Conservation (phyloP, 495 filamentous ascomycete genomes). For the Penicillium paradoxum region DNA sequence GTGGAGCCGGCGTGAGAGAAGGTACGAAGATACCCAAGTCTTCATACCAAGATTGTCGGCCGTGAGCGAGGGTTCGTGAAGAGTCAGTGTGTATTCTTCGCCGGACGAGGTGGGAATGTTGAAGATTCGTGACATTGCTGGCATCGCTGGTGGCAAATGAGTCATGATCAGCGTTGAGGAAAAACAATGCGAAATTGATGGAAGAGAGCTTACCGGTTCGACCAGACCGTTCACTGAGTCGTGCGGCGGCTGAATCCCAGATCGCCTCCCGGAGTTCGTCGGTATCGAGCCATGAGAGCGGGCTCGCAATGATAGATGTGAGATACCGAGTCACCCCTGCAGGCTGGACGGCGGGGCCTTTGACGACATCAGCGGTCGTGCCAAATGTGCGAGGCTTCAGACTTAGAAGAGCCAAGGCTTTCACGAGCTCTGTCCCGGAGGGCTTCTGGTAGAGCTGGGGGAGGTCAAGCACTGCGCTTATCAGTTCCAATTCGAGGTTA, state of each 20-base stretch:
- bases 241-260: slow-evolving; percentile 71
- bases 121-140: slow-evolving; percentile 71
- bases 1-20: slow-evolving; percentile 72
- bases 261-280: slow-evolving; percentile 68
- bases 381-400: slow-evolving; percentile 39
- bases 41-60: slow-evolving; percentile 86
- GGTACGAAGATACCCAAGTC: slow-evolving; percentile 85
- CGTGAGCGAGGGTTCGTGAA: slow-evolving; percentile 83
- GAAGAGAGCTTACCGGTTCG: slow-evolving; percentile 44
- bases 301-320: slow-evolving; percentile 68
- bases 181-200: slow-evolving; percentile 1
- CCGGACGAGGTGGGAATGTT: slow-evolving; percentile 50
- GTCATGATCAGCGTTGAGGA: slow-evolving; percentile 14
- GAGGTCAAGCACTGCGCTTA: slow-evolving; percentile 50
- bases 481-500: slow-evolving; percentile 30
- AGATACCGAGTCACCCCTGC: slow-evolving; percentile 56
- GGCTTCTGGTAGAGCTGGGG: slow-evolving; percentile 50
- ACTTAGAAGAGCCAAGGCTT: slow-evolving; percentile 39
- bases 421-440: slow-evolving; percentile 41
- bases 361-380: slow-evolving; percentile 28
- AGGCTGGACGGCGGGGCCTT: slow-evolving; percentile 31
- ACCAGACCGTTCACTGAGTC: slow-evolving; percentile 81
- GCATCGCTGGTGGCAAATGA: slow-evolving; percentile 56
- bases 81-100: slow-evolving; percentile 60
- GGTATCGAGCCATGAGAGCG: slow-evolving; percentile 67